Conservation (phyloP, 2,329 filamentous ascomycete species). For the Cladophialophora exuberans region DNA sequence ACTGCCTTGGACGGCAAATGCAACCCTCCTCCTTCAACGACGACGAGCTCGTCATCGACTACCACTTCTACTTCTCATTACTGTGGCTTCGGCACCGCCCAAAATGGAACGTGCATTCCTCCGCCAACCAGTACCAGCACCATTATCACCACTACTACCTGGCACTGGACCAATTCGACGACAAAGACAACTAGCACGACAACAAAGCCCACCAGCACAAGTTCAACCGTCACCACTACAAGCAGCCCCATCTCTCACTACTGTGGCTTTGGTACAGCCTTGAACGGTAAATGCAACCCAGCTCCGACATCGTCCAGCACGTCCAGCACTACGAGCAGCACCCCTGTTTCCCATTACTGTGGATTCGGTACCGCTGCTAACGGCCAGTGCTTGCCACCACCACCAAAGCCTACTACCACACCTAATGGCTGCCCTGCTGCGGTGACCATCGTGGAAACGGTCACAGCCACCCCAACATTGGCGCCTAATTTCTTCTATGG, state of each 20-base stretch:
- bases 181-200: neutral
- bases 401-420: constrained; percentile 2
- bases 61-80: constrained; percentile 6
- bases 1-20: constrained; percentile 19
- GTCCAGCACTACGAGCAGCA: constrained; percentile 8
- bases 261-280: constrained; percentile 24
- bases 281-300: constrained; percentile 25
- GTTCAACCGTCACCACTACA: constrained; percentile 5
- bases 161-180: neutral
- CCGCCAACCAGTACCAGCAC: constrained; percentile 5
- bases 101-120: constrained; percentile 15
- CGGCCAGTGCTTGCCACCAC: constrained; percentile 16
- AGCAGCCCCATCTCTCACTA: constrained; percentile 20
- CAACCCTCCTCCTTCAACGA: constrained; percentile 4
- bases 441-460: constrained; percentile 20
- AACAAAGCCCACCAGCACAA: constrained; percentile 8
- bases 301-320: constrained; percentile 12
- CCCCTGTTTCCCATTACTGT: constrained; percentile 16
- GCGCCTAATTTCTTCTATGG: constrained; percentile 17
- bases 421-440: constrained; percentile 9
- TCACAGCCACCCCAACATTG: constrained; percentile 20
- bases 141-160: constrained; percentile 7
- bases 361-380: constrained; percentile 20
- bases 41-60: constrained; percentile 1
- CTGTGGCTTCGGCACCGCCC: constrained; percentile 21